Base-by-base conservation (phyloP, 805 yeast species). In the Schwanniomyces pseudopolymorphus region DNA sequence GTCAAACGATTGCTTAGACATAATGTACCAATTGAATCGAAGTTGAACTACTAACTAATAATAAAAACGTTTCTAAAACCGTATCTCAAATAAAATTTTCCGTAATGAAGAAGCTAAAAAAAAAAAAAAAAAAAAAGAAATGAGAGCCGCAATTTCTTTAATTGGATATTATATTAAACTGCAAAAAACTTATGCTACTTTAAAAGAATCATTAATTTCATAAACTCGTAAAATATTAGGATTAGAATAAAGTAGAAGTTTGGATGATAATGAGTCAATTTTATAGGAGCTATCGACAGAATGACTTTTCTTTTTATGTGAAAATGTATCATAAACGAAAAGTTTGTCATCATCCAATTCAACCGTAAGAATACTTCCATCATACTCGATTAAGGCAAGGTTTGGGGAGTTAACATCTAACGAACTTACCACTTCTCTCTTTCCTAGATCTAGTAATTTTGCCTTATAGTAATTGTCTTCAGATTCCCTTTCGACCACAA, bases 1-100 rank as follows among this genome's bases (percentile, higher is more conserved):
- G 47, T 80, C 83, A 55, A 77, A 77, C 11, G 82, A 74, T 55
- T 68, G 59, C 49, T 59, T 58, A 41, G 67, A 57, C 68, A 63
- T 63, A 33, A 27, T 41, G 31, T 38, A 16, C 31, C 35, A 31
- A 31, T 31, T 14, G 20, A 31, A 31, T 31, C 35, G 8, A 31
- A 31, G 2, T 14, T 31, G 5, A 31, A 14, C 35, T 31, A 6
- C 35, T 31, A 31, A 31, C 13, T 14, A 31, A 5, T 5, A 31
- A 26, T 26, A 13, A 31, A 31, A 31, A 31, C 35, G 35, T 31
- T 31, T 31, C 19, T 14, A 14, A 16, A 31, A 31, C 28, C 28
- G 13, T 6, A 4, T 26, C 13, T 9, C 7, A 33, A 16, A 17
- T 33, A 33, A 33, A 33, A 33, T 33, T 33, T 33, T 33, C 36